Base-by-base conservation (phyloP, 2,329 filamentous ascomycete genomes). In the Biscogniauxia sp. region DNA sequence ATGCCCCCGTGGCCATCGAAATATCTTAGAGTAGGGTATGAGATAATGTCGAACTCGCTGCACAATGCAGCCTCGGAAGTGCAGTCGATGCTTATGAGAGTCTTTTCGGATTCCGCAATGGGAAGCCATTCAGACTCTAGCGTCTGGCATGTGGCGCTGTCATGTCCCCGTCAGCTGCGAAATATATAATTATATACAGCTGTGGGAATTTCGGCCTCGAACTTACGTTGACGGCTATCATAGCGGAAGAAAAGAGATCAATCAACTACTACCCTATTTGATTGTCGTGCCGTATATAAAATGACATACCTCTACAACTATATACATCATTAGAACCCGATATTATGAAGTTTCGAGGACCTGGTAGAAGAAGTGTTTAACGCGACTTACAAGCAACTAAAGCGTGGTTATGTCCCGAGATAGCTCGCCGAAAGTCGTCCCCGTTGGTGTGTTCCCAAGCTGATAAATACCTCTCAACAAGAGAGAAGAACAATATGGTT, bases 1-100 rank as follows among this genome's bases (percentile, higher is more conserved):
- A 72, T 71, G 4, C 66, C 62, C 1, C 74, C 72, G 25, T 75
- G 69, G 2, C 69, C 67, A 49, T 73, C 73, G 60, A 79, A 80
- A 9, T 79, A 74, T 0, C 80, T 76, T 41, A 84, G 75, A 6
- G 80, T 73, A 2, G 81, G 81, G 61, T 79, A 81, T 0, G 80
- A 81, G 13, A 72, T 71, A 28, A 83, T 71, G 23, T 75, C 73
- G 53, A 75, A 69, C 25, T 78, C 73, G 54, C 72, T 63, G 65
- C 81, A 83, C n/a, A 81, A 63, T 6, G 69, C 61, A 2, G 65
- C n/a, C 2, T 72, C 65, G 1, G 63, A 59, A 2, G 69, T 67
- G 65, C 81, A 82, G 68, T 83, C 76, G 19, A 83, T 66, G 58
- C 74, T 78, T 26, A 75, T 58, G 1, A 77, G 58, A 25, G 55